A percentile compares a stretch with the other conserved stretches of the same genome.
Conservation (phyloP, 495 filamentous ascomycete genomes). For the Chaetomidium leptoderma region DNA sequence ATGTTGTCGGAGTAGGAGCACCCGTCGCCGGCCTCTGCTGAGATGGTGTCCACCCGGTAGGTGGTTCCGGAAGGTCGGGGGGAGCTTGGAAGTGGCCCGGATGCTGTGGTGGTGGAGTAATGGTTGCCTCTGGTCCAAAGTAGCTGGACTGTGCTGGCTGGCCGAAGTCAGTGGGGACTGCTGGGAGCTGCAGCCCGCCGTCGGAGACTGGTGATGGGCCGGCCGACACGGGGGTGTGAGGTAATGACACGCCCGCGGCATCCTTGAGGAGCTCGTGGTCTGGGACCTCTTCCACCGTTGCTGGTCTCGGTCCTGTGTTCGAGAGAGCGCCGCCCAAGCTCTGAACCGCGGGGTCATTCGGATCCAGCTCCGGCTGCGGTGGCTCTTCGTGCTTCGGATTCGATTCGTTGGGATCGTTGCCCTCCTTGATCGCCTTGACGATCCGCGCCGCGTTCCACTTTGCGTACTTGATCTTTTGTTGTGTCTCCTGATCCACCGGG, state of each 20-base stretch:
- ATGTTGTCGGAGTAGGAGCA: conserved; percentile 23
- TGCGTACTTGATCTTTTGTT: conserved; percentile 86
- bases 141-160: conserved; percentile 26
- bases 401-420: conserved; percentile 85
- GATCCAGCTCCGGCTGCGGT: conserved; percentile 46
- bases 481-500: conserved; percentile 65
- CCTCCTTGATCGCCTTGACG: conserved; percentile 81
- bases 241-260: conserved; percentile 35
- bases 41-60: conserved; percentile 18
- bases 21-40: conserved; percentile 24
- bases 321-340: conserved; percentile 38
- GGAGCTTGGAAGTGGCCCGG: conserved; percentile 16
- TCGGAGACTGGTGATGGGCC: conserved; percentile 42
- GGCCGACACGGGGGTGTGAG: conserved; percentile 36
- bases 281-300: conserved; percentile 53
- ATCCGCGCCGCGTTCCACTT: conserved; percentile 95
- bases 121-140: conserved; percentile 25
- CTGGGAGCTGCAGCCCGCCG: conserved; percentile 28
- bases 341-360: conserved; percentile 60
- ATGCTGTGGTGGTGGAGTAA: conserved; percentile 24
- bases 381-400: conserved; percentile 64
- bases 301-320: conserved; percentile 45
- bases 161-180: conserved; percentile 31
- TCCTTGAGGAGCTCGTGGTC: conserved; percentile 41
- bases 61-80: conserved; percentile 21